Evolutionary conservation across 2,329 filamentous ascomycete species (phyloP).

Genomic region (Thielaviopsis cerberus): DNA sequence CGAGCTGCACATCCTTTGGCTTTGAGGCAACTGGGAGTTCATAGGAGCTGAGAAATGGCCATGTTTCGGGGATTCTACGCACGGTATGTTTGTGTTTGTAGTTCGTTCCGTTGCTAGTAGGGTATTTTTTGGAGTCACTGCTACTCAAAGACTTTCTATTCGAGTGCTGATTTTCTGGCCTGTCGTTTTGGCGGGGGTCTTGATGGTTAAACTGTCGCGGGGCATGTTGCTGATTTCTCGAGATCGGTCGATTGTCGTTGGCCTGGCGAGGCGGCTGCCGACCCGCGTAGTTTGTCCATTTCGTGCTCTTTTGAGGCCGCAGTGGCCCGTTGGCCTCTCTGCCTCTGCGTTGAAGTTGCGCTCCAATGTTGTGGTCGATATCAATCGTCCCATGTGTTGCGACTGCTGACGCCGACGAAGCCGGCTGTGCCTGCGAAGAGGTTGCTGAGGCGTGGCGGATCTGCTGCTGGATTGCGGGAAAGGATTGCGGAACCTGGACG

Average conservation of each 20-base stretch:
- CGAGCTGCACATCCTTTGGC: neutral
- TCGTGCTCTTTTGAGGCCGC: no score
- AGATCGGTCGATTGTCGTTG: neutral
- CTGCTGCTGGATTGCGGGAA: neutral
- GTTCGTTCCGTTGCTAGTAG: neutral
- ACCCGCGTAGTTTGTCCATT: neutral
- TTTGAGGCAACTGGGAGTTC: neutral
- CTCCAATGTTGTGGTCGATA: neutral
- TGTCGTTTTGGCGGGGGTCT: no score
- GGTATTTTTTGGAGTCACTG: neutral
- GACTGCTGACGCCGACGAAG: neutral
- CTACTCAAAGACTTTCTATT: neutral
- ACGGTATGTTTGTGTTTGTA: neutral
- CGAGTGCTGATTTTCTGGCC: neutral
- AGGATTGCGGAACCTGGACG: neutral
- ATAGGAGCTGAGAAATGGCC: neutral
- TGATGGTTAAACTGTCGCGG: no score
- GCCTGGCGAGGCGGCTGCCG: neutral
- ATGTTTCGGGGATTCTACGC: neutral
- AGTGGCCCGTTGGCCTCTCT: neutral
- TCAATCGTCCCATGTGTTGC: neutral
- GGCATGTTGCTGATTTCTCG: neutral
- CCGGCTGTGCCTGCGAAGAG: neutral
- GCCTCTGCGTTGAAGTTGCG: neutral
- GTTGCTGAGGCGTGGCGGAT: neutral